Evolutionary conservation across 768 basidiomycete species (phyloP).

Genomic region (Mycena crocata): DNA sequence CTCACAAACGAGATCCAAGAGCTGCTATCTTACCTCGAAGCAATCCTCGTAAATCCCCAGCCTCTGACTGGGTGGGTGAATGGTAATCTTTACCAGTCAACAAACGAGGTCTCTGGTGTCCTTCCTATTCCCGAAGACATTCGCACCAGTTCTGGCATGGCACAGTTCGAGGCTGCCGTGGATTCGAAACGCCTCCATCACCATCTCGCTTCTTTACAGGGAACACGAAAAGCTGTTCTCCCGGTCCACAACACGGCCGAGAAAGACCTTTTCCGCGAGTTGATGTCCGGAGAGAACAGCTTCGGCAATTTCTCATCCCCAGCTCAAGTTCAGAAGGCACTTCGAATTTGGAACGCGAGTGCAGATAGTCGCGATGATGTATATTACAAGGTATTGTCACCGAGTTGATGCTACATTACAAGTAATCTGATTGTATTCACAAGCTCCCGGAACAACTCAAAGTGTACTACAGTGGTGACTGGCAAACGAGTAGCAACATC

Average conservation of each 20-base stretch:
- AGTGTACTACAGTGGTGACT: too few relatives aligned
- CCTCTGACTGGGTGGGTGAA: constrained; percentile 19
- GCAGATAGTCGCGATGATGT: too few relatives aligned
- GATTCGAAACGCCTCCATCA: neutral
- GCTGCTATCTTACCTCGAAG: constrained; percentile 8
- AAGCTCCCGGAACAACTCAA: too few relatives aligned
- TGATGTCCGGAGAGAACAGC: too few relatives aligned
- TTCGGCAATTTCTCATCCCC: too few relatives aligned
- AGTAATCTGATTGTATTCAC: too few relatives aligned
- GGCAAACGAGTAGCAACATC: too few relatives aligned
- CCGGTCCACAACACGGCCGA: constrained; percentile 8
- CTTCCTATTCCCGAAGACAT: constrained; percentile 12
- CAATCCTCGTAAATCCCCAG: neutral
- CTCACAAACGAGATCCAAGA: constrained; percentile 14
- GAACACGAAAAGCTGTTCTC: constrained; percentile 15
- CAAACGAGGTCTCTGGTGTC: constrained; percentile 14
- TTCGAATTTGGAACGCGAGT: too few relatives aligned
- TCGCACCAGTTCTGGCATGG: neutral
- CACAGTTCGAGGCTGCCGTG: constrained; percentile 1
- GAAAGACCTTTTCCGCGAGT: neutral
- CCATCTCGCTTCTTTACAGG: neutral
- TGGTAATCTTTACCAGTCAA: constrained; percentile 21
- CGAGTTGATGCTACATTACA: too few relatives aligned
- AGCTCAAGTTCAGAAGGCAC: too few relatives aligned
- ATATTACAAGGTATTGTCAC: too few relatives aligned